A percentile compares a stretch with the other conserved stretches of the same genome.
phyloP scores from a whole-genome alignment of 2,329 filamentous ascomycete species.

The Fusarium staphyleae region DNA sequence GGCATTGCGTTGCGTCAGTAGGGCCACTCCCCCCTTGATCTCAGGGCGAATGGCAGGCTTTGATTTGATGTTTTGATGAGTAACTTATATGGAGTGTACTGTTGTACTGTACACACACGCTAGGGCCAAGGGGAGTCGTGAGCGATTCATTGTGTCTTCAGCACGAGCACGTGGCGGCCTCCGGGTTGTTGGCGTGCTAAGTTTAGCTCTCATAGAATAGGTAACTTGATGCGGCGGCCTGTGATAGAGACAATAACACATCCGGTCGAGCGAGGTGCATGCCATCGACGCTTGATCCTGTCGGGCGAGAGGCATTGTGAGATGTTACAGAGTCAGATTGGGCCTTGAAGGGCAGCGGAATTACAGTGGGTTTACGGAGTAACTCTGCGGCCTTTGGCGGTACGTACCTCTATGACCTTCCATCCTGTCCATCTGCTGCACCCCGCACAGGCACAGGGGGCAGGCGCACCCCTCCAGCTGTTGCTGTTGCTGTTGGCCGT shows the following conservation, averaged over 20 bases:
- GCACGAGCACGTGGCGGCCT: conserved; percentile 6
- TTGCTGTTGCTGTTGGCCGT: too few relatives aligned
- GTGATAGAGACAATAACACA: not conserved
- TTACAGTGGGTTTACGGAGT: not conserved
- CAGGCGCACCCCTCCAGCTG: conserved; percentile 35
- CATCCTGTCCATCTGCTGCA: conserved; percentile 4
- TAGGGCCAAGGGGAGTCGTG: conserved; percentile 31
- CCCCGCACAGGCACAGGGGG: conserved; percentile 23
- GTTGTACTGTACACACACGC: too few relatives aligned
- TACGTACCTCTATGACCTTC: conserved; percentile 3
- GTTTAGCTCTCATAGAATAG: not conserved
- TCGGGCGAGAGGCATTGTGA: not conserved
- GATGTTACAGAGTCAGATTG: not conserved
- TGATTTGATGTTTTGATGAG: conserved; percentile 18
- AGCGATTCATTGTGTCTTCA: conserved; percentile 14
- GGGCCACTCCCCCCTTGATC: conserved; percentile 14
- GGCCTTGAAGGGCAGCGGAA: not conserved
- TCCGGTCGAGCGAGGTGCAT: conserved; percentile 1
- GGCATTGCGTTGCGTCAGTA: conserved; percentile 27
- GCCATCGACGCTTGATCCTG: not conserved
- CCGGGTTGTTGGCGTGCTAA: not conserved
- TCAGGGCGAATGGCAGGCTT: conserved; percentile 1
- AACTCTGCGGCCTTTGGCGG: not conserved
- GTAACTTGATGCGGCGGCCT: not conserved
- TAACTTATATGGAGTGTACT: too few relatives aligned